These are phyloP conservation scores for Vickermania spadyakhi DNA, from an alignment of 208 protist species.

Conservation along the genomic window DNA sequence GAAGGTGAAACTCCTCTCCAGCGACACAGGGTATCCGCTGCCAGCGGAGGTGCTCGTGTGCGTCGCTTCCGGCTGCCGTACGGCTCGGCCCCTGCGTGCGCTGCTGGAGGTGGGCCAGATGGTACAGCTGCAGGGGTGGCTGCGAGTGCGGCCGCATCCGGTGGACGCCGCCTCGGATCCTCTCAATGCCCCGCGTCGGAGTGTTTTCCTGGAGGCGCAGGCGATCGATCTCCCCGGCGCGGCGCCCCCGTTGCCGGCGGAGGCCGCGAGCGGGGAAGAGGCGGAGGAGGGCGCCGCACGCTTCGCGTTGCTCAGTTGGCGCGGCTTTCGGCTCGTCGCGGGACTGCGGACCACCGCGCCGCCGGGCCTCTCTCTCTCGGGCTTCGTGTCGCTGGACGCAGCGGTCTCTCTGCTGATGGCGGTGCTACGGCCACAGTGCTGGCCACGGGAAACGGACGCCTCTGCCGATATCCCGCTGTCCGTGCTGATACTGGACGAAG, in stretches of 20 bases:
- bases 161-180: not conserved
- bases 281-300: not conserved
- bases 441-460: not conserved
- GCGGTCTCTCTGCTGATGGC: conserved; percentile 22
- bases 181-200: not conserved
- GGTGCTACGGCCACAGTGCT: conserved; percentile 20
- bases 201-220: not conserved
- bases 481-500: not conserved
- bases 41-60: not conserved
- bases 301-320: not conserved
- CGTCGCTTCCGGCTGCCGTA: not conserved
- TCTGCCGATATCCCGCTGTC: not conserved
- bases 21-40: not conserved
- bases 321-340: not conserved
- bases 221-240: not conserved
- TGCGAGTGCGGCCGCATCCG: not conserved
- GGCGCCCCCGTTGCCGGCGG: not conserved
- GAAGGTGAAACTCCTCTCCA: conserved; percentile 11
- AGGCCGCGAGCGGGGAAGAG: not conserved
- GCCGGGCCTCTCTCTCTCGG: conserved; percentile 3
- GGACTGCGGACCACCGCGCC: not conserved
- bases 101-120: not conserved
- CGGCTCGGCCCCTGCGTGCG: not conserved
- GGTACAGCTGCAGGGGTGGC: not conserved
- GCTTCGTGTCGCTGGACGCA: conserved; percentile 29